Base-by-base conservation (phyloP, 78 protist genomes). In the Pigoraptor vietnamica region DNA sequence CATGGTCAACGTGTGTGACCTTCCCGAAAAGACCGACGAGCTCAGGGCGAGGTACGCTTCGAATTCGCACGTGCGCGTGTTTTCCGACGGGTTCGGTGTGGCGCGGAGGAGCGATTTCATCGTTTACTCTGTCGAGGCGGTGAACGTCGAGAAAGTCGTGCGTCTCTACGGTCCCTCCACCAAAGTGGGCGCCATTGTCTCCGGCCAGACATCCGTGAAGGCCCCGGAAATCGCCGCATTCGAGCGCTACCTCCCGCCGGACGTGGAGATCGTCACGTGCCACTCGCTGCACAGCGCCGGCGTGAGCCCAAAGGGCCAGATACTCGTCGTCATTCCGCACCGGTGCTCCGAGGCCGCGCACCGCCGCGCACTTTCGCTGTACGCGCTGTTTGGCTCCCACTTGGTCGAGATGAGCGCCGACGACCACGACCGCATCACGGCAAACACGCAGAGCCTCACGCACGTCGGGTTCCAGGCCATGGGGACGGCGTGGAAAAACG, bases 261-360 rank as follows among this genome's bases (percentile, higher is more conserved):
- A 92, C 39, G 89, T n/a, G 25, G 23, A 81, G n/a, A 33, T 92
- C 29, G 87, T 92, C 37, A 89, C 94, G 34, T 90, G 91, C 87
- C 94, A 92, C 89, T 92, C 94, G 24, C 94, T 92, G 40, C 94
- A 92, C 88, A 91, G 94, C 14, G 91, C 94, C 1, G n/a, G 39
- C 24, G 92, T 92, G 25, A 19, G n/a, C 39, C 93, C 93, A 14
- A 24, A 23, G 35, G 92, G 92, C 23, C 92, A 92, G 87, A 92
- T 87, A 33, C 2, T 92, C 81, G 92, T 92, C 32, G 90, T 89
- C 35, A 89, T 92, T 23, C 91, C 39, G 35, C 91, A 87, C 88
- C 79, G 92, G 2, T 24, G 82, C 81, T 2, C 86, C 32, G 91
- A 88, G 24, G 92, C 40, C 34, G 88, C 37, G 19, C 55, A 33